phyloP scores from a whole-genome alignment of 2,329 filamentous ascomycete species.

The Penicillium hordei region DNA sequence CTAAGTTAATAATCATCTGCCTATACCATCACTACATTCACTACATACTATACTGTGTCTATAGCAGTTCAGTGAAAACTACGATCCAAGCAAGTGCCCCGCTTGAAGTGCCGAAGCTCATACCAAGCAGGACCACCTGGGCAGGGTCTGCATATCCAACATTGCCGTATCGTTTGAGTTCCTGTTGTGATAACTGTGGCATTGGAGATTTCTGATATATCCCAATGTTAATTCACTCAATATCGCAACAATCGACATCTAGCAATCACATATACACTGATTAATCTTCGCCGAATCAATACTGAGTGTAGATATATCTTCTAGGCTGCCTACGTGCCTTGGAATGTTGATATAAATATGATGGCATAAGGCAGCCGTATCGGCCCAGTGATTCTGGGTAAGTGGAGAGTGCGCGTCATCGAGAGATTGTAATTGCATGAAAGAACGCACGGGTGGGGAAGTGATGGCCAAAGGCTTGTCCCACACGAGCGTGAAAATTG shows the following conservation, averaged over 20 bases:
- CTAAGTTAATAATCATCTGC: background rate
- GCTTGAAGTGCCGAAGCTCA: background rate
- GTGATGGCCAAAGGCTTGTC: constrained; percentile 10
- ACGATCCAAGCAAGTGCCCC: background rate
- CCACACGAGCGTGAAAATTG: constrained; percentile 5
- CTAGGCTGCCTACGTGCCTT: background rate
- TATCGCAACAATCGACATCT: background rate
- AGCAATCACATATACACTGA: background rate
- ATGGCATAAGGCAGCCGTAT: constrained; percentile 22
- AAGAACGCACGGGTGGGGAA: constrained; percentile 13
- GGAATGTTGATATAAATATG: background rate
- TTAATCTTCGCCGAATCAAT: background rate
- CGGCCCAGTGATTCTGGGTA: constrained; percentile 15
- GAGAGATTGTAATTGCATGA: background rate
- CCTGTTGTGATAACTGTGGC: background rate
- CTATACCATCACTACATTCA: too few species aligned
- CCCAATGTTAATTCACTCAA: background rate
- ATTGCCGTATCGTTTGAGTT: background rate
- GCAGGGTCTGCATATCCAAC: background rate
- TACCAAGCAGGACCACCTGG: background rate
- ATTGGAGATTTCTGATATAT: background rate
- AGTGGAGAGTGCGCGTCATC: constrained; percentile 20
- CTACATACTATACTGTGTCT: background rate
- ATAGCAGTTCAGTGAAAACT: background rate
- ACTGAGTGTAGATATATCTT: background rate